Conservation (phyloP, 495 filamentous ascomycete genomes). For the Trichocladium antarcticum region DNA sequence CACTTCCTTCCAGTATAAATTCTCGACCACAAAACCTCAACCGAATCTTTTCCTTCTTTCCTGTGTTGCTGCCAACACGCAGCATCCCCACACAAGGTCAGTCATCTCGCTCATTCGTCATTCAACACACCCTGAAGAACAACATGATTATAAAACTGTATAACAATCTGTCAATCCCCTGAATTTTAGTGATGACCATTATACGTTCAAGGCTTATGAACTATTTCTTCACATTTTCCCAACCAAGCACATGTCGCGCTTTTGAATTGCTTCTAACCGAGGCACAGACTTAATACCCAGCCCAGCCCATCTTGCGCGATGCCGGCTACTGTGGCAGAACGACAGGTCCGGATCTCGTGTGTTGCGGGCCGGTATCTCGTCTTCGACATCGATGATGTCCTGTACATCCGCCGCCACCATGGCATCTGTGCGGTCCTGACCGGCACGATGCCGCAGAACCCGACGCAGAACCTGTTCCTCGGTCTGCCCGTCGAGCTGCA, state of each 20-base stretch:
- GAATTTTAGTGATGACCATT: constrained; percentile 30
- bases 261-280: constrained; percentile 16
- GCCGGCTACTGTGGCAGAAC: constrained; percentile 12
- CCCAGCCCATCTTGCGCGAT: no score
- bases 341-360: constrained; percentile 63
- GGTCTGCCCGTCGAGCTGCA: constrained; percentile 81
- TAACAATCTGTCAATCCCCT: constrained; percentile 38
- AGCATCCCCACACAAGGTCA: constrained; percentile 19
- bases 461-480: constrained; percentile 89
- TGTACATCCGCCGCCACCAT: constrained; percentile 66
- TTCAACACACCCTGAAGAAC: background rate
- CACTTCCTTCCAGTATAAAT: constrained; percentile 12
- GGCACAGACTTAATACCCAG: background rate
- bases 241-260: background rate
- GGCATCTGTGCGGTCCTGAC: constrained; percentile 81
- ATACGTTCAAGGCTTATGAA: constrained; percentile 28
- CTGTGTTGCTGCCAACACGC: constrained; percentile 15
- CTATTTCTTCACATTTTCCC: constrained; percentile 5
- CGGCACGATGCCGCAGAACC: constrained; percentile 79
- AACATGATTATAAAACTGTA: constrained; percentile 31
- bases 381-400: constrained; percentile 74
- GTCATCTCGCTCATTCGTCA: constrained; percentile 7
- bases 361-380: constrained; percentile 75
- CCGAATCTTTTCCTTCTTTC: constrained; percentile 4
- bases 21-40: background rate